Conservation (phyloP, 2,329 filamentous ascomycete species). For the Penicillium rolfsii region DNA sequence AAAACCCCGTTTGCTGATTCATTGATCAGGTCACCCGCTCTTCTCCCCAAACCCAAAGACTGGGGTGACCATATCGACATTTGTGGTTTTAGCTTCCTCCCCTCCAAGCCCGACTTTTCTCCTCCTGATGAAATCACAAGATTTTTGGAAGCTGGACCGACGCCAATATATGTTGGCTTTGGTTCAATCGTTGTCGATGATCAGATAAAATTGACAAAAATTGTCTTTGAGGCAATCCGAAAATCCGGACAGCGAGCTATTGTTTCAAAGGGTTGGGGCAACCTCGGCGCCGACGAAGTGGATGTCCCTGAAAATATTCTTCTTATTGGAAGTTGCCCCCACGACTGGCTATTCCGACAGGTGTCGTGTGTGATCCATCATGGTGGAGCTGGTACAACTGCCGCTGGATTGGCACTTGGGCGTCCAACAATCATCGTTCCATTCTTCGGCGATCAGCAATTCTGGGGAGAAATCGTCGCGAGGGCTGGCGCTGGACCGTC, state of each 20-base stretch:
- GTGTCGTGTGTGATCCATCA: slow-evolving; percentile 86
- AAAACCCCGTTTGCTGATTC: slow-evolving; percentile 8
- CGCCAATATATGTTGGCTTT: slow-evolving; percentile 81
- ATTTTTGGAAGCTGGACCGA: slow-evolving; percentile 69
- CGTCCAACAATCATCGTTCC: slow-evolving; percentile 81
- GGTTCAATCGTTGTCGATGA: slow-evolving; percentile 82
- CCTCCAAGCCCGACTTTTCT: slow-evolving; percentile 66
- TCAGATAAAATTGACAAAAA: slow-evolving; percentile 68
- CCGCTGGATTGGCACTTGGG: slow-evolving; percentile 79
- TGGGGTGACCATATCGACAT: slow-evolving; percentile 74
- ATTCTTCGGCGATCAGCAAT: slow-evolving; percentile 84
- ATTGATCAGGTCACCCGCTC: slow-evolving; percentile 63
- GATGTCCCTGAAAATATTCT: slow-evolving; percentile 75
- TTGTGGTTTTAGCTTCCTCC: slow-evolving; percentile 76
- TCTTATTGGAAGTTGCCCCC: slow-evolving; percentile 82
- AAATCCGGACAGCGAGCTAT: slow-evolving; percentile 73
- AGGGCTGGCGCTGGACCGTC: slow-evolving; percentile 71
- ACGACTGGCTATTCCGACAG: slow-evolving; percentile 84
- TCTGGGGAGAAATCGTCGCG: slow-evolving; percentile 78
- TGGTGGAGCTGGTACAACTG: slow-evolving; percentile 84
- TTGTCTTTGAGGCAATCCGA: slow-evolving; percentile 72
- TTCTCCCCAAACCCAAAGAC: slow-evolving; percentile 78
- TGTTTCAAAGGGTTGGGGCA: slow-evolving; percentile 87
- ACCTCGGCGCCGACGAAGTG: slow-evolving; percentile 71
- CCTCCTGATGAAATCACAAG: slow-evolving; percentile 66